Evolutionary conservation across 2,329 filamentous ascomycete species (phyloP).

Genomic region (Sclerotinia trifoliorum): DNA sequence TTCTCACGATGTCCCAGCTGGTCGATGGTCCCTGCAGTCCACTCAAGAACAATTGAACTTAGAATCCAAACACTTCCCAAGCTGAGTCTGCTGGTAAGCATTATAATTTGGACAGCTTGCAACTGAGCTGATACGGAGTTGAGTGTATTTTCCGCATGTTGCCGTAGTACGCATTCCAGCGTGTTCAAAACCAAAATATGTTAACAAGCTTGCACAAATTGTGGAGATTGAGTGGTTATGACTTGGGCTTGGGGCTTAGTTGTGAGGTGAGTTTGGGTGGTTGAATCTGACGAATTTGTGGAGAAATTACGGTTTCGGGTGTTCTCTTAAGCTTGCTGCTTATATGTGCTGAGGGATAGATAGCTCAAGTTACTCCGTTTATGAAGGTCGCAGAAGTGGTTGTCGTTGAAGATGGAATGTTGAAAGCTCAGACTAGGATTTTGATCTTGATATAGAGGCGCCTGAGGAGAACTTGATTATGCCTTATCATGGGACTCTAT

Average conservation of each 20-base stretch:
- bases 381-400: no score
- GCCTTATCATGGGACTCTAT: background rate
- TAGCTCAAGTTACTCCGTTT: background rate
- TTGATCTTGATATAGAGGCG: background rate
- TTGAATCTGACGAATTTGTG: background rate
- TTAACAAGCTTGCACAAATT: background rate
- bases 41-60: background rate
- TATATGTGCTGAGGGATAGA: no score
- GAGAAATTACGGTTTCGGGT: background rate
- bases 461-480: no score
- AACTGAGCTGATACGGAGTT: background rate
- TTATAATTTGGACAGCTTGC: background rate
- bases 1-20: background rate
- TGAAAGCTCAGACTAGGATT: no score
- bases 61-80: background rate
- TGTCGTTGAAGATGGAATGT: background rate
- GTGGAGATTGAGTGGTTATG: background rate
- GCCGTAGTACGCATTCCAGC: background rate
- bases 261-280: background rate
- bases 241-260: no score
- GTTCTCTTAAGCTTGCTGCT: background rate
- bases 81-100: background rate
- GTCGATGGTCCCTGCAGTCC: no score
- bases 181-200: background rate
- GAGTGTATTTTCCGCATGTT: background rate